phyloP scores from a whole-genome alignment of 495 filamentous ascomycete genomes.

The Penicillium cosmopolitanum region DNA sequence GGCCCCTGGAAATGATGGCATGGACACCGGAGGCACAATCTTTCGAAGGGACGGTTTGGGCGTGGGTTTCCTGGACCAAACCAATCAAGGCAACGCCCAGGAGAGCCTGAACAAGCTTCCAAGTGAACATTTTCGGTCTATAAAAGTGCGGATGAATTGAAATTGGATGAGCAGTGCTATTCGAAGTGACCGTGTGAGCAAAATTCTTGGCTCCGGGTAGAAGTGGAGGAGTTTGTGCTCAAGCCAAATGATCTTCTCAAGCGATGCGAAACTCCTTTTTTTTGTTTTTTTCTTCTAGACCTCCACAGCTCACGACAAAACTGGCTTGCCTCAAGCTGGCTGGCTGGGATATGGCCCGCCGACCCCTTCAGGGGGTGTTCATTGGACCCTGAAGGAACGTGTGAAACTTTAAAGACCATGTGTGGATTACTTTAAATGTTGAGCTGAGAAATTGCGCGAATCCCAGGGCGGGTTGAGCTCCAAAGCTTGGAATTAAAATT shows the following conservation, averaged over 20 bases:
- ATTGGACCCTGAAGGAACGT: neutral
- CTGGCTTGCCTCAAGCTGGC: neutral
- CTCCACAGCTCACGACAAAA: neutral
- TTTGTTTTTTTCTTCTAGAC: neutral
- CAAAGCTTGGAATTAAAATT: constrained; percentile 1
- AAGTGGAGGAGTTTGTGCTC: neutral
- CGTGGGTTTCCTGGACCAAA: constrained; percentile 8
- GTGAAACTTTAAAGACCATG: neutral
- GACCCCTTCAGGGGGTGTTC: neutral
- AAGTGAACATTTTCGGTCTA: neutral
- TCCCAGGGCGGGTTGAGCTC: too few relatives aligned
- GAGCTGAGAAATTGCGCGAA: neutral
- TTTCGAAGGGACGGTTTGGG: constrained; percentile 12
- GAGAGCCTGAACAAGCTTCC: neutral
- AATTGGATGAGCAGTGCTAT: too few relatives aligned
- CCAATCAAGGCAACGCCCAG: neutral
- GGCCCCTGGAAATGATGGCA: constrained; percentile 27
- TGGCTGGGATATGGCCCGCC: neutral
- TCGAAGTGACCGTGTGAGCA: too few relatives aligned
- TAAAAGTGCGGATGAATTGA: too few relatives aligned
- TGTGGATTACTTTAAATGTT: neutral
- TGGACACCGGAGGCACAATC: constrained; percentile 28
- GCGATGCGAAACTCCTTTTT: constrained; percentile 4
- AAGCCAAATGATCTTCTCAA: neutral
- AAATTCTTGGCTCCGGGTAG: neutral